phyloP scores from a whole-genome alignment of 495 filamentous ascomycete genomes.

The Penicillium bovifimosum region DNA sequence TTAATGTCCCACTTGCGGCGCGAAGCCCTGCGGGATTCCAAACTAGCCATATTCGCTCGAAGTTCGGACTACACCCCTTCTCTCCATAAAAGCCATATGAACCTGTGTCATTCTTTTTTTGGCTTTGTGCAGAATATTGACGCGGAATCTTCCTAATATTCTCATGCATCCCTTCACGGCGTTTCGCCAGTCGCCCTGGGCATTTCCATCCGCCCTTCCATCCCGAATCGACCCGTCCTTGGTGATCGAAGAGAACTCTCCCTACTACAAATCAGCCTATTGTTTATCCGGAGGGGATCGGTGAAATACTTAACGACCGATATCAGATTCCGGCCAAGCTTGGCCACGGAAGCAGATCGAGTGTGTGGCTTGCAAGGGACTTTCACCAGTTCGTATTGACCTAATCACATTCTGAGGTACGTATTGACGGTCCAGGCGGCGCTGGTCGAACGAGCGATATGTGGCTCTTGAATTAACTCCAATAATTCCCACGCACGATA shows the following conservation, averaged over 20 bases:
- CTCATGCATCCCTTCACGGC: conserved; percentile 1
- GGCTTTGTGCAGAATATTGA: conserved; percentile 2
- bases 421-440: conserved; percentile 16
- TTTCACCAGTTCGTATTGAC: conserved; percentile 20
- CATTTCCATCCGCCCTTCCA: conserved; percentile 10
- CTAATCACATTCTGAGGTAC: neutral
- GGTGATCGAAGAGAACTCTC: conserved; percentile 27
- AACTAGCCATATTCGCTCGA: conserved; percentile 5
- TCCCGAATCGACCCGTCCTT: neutral
- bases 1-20: neutral
- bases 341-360: conserved; percentile 34
- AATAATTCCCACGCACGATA: conserved; percentile 7
- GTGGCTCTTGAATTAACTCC: conserved; percentile 31
- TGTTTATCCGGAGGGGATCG: conserved; percentile 35
- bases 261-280: conserved; percentile 27
- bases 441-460: conserved; percentile 26
- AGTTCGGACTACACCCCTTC: conserved; percentile 5
- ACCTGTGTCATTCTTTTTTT: neutral
- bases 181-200: conserved; percentile 3
- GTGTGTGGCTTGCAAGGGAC: conserved; percentile 36
- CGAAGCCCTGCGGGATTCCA: conserved; percentile 1
- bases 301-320: conserved; percentile 29
- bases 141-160: conserved; percentile 3
- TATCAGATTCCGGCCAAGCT: conserved; percentile 38
- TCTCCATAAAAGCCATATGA: conserved; percentile 2